phyloP scores from a whole-genome alignment of 1,284 basidiomycete species.

The Chalciporus sp. region DNA sequence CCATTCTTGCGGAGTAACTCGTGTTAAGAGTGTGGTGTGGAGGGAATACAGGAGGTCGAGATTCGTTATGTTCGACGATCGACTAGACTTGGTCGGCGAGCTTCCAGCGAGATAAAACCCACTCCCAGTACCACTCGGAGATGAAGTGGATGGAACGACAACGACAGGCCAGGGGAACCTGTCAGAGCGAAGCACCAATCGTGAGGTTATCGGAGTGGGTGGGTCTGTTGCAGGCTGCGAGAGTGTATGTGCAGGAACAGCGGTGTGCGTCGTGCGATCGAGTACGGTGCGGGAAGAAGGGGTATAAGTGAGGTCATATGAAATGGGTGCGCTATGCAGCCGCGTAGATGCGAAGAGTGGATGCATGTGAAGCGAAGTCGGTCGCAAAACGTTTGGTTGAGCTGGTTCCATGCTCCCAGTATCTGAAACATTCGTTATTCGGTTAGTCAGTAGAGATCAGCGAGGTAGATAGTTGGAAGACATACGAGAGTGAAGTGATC shows the following conservation, averaged over 20 bases:
- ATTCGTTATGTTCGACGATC: constrained; percentile 52
- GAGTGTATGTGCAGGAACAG: constrained; percentile 60
- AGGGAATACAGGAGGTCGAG: constrained; percentile 64
- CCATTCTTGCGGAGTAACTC: constrained; percentile 69
- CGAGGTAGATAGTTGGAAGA: constrained; percentile 2
- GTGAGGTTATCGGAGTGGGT: constrained; percentile 43
- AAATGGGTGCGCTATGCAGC: constrained; percentile 57
- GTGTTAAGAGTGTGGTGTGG: constrained; percentile 54
- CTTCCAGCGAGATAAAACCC: constrained; percentile 33
- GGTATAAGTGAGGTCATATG: constrained; percentile 59
- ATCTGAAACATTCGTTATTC: constrained; percentile 12
- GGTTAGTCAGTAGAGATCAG: constrained; percentile 14
- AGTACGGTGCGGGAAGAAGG: constrained; percentile 61
- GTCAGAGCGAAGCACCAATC: constrained; percentile 57
- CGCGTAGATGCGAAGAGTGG: constrained; percentile 59
- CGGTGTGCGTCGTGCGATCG: constrained; percentile 52
- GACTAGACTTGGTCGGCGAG: constrained; percentile 35
- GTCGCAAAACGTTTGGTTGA: constrained; percentile 14
- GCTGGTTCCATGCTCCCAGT: constrained; percentile 26
- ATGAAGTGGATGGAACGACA: constrained; percentile 39
- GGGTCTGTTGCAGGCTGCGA: constrained; percentile 68
- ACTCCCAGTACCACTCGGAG: constrained; percentile 18
- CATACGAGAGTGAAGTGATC: constrained; percentile 34
- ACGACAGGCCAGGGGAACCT: constrained; percentile 65
- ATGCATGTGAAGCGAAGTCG: constrained; percentile 58